Conservation (phyloP, 176 grass and related monocot species). For the Stipa capillata region DNA sequence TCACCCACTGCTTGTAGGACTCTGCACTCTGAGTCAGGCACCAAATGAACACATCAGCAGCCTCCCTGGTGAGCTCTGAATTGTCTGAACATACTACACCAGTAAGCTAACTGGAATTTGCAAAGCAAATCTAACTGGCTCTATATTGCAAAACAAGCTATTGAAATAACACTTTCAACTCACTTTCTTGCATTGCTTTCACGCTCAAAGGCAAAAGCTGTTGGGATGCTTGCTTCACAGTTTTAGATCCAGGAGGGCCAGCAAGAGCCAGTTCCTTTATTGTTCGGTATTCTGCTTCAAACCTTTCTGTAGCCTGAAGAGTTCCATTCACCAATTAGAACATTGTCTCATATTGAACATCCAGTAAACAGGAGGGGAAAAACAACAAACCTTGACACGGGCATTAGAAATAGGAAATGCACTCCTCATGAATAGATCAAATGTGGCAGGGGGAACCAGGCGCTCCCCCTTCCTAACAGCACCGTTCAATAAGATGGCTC, state of each 20-base stretch:
- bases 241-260: constrained; percentile 71
- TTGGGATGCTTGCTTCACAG: constrained; percentile 81
- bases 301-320: constrained; percentile 91
- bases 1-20: constrained; percentile 88
- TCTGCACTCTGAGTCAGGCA: constrained; percentile 81
- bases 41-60: constrained; percentile 70
- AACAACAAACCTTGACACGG: constrained; percentile 57
- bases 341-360: not conserved
- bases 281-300: constrained; percentile 67
- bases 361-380: not conserved
- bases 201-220: constrained; percentile 69
- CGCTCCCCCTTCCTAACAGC: constrained; percentile 90
- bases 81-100: constrained; percentile 61
- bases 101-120: not conserved
- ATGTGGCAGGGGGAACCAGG: constrained; percentile 59
- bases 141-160: not conserved
- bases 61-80: constrained; percentile 63
- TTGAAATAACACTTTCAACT: constrained; percentile 1
- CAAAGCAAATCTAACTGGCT: not conserved
- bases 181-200: constrained; percentile 94
- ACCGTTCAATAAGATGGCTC: constrained; percentile 70
- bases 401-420: constrained; percentile 53
- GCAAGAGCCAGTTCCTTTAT: constrained; percentile 86
- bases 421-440: constrained; percentile 72
- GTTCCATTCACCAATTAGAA: not conserved